Evolutionary conservation across 1,284 basidiomycete genomes (phyloP).

Genomic region (Moniliella sp.): DNA sequence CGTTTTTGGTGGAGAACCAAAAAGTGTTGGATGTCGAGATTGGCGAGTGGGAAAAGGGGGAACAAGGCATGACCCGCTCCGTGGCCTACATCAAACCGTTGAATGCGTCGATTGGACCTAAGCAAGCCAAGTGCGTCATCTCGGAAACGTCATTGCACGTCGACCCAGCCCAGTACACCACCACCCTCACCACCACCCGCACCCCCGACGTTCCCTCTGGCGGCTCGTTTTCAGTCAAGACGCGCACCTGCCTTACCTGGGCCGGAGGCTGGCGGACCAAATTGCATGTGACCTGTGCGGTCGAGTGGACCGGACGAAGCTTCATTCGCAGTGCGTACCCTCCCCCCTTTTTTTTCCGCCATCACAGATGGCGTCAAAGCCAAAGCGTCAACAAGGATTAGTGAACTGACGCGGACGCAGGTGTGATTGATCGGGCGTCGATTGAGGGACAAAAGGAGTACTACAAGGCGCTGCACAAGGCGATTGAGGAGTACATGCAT

Average conservation of each 20-base stretch:
- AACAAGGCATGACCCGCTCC: no score
- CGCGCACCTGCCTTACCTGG: slow-evolving; percentile 82
- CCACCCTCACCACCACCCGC: slow-evolving; percentile 65
- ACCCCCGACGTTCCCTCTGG: slow-evolving; percentile 89
- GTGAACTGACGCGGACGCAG: slow-evolving; percentile 27
- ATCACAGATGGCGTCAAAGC: not conserved
- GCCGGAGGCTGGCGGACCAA: slow-evolving; percentile 54
- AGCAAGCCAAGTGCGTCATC: slow-evolving; percentile 80
- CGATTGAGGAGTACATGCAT: slow-evolving; percentile 56
- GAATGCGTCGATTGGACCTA: slow-evolving; percentile 63
- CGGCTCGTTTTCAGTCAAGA: slow-evolving; percentile 74
- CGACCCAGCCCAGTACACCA: slow-evolving; percentile 65
- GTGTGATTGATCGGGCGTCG: slow-evolving; percentile 73
- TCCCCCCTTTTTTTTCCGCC: slow-evolving; percentile 4
- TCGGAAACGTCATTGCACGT: slow-evolving; percentile 58
- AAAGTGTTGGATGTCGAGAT: no score
- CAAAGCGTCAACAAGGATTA: not conserved
- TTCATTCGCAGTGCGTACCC: slow-evolving; percentile 93
- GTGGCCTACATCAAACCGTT: slow-evolving; percentile 92
- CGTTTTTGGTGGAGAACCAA: slow-evolving; percentile 67
- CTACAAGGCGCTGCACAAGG: slow-evolving; percentile 54
- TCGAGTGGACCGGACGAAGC: slow-evolving; percentile 86
- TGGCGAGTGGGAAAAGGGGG: no score
- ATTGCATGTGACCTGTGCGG: slow-evolving; percentile 66
- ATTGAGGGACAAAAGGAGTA: slow-evolving; percentile 87